Percentiles rank a stretch among this genome's conserved stretches.
phyloP scores from a whole-genome alignment of 441 rosid genomes.

The Euphorbia schlechtendalii region DNA sequence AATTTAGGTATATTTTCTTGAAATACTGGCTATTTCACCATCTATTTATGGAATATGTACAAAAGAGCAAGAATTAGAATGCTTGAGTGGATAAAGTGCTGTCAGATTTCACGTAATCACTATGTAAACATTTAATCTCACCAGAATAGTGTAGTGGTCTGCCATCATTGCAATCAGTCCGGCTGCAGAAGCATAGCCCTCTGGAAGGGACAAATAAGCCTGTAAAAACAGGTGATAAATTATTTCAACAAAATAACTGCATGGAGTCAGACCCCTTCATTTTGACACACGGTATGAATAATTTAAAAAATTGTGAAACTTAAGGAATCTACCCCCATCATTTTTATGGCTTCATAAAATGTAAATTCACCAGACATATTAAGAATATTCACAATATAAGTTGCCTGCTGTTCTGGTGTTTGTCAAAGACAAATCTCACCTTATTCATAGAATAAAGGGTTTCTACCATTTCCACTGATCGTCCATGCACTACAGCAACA shows the following conservation, averaged over 20 bases:
- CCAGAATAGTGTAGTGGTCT: slow-evolving; percentile 88
- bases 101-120: not conserved
- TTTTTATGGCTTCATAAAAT: not conserved
- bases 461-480: slow-evolving; percentile 89
- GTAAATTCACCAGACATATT: not conserved
- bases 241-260: slow-evolving; percentile 4
- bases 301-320: not conserved
- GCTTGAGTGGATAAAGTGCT: slow-evolving; percentile 1
- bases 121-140: slow-evolving; percentile 21
- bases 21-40: not conserved
- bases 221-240: slow-evolving; percentile 24
- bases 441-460: slow-evolving; percentile 62
- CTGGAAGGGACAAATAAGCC: slow-evolving; percentile 97
- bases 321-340: not conserved
- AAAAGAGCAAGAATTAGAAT: not conserved
- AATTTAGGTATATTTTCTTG: not conserved
- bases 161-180: slow-evolving; percentile 99
- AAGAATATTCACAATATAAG: slow-evolving; percentile 4
- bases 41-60: not conserved
- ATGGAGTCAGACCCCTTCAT: not conserved
- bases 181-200: slow-evolving; percentile 85
- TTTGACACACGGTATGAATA: not conserved
- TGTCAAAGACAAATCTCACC: not conserved
- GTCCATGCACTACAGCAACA: slow-evolving; percentile 48
- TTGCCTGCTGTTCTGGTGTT: not conserved